A percentile compares a stretch with the other conserved stretches of the same genome.
Conservation (phyloP, 306 rosid species). For the Sicyos edulis region DNA sequence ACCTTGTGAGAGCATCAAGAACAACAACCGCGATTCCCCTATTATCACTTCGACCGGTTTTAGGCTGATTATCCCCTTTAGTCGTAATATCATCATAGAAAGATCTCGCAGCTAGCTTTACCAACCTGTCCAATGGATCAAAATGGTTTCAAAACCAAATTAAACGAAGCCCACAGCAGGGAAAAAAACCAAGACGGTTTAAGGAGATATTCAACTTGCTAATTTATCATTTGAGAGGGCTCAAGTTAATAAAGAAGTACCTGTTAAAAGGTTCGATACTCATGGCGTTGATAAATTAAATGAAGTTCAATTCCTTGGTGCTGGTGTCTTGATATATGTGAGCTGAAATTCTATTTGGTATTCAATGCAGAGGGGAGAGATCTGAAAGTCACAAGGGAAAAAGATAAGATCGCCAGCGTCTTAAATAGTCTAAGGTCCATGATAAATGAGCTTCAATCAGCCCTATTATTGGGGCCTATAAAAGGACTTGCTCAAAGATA, state of each 20-base stretch:
- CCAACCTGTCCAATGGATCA: slow-evolving; percentile 48
- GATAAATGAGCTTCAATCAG: too few relatives aligned
- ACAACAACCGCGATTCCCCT: slow-evolving; percentile 98
- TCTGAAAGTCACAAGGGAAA: not conserved
- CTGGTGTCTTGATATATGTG: not conserved
- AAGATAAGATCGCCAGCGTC: too few relatives aligned
- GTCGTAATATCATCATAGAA: slow-evolving; percentile 79
- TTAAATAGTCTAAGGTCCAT: not conserved
- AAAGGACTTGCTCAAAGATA: too few relatives aligned
- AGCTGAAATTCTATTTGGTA: not conserved
- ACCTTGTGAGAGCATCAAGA: slow-evolving; percentile 97
- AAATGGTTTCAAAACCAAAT: not conserved
- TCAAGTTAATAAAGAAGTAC: slow-evolving; percentile 31
- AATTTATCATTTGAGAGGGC: slow-evolving; percentile 4
- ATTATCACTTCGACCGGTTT: slow-evolving; percentile 81
- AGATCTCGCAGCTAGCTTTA: slow-evolving; percentile 85
- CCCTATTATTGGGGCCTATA: too few relatives aligned
- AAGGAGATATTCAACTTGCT: not conserved
- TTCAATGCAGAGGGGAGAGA: not conserved
- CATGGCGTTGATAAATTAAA: slow-evolving; percentile 22
- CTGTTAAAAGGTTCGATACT: slow-evolving; percentile 65
- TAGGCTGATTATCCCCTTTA: slow-evolving; percentile 89
- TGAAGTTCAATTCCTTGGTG: not conserved
- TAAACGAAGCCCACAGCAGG: too few relatives aligned
- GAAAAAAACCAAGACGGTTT: too few relatives aligned